A percentile compares a stretch with the other conserved stretches of the same genome.
phyloP scores from a whole-genome alignment of 208 protist species.

The Phytomonas sp. region DNA sequence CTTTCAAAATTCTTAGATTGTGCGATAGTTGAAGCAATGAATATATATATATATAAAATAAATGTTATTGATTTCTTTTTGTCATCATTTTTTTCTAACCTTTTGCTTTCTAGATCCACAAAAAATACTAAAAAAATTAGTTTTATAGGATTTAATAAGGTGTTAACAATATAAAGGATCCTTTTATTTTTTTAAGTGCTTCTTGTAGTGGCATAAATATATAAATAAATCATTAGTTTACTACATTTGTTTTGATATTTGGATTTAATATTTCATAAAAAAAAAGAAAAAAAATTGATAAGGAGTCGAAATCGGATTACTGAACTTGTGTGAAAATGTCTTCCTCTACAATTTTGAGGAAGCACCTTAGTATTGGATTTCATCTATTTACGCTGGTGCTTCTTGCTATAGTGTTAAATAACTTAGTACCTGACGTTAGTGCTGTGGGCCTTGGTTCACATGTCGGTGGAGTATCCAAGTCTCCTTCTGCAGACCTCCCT shows the following conservation, averaged over 20 bases:
- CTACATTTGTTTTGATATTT: background rate
- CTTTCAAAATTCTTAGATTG: background rate
- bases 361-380: background rate
- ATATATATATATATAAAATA: background rate
- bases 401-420: background rate
- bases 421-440: background rate
- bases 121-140: background rate
- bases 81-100: background rate
- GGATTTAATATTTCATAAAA: background rate
- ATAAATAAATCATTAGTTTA: background rate
- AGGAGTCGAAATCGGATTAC: background rate
- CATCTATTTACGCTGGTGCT: background rate
- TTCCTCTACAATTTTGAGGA: background rate
- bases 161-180: background rate
- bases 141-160: background rate
- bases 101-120: background rate
- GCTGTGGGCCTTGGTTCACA: background rate
- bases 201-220: background rate
- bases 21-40: background rate
- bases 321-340: background rate
- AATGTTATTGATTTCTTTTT: constrained; percentile 1
- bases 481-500: background rate
- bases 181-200: background rate
- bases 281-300: background rate
- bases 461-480: background rate